A percentile compares a stretch with the other conserved stretches of the same genome.
Evolutionary conservation across 1,284 basidiomycete species (phyloP).

Genomic region (Cutaneotrichosporon daszewskae): DNA sequence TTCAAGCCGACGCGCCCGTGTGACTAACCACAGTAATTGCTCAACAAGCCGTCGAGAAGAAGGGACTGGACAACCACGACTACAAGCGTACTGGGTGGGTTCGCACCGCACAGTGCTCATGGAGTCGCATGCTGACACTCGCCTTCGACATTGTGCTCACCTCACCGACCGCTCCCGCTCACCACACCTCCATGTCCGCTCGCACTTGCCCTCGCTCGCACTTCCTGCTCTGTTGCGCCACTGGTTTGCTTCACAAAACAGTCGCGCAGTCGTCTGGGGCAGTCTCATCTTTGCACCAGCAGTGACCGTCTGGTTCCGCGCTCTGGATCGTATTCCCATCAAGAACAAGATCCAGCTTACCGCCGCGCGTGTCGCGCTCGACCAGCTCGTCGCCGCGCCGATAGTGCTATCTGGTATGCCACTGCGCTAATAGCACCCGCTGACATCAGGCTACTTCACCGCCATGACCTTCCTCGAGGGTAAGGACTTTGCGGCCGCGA

Average conservation of each 20-base stretch:
- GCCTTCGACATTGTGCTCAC: background rate
- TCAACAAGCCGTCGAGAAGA: conserved; percentile 52
- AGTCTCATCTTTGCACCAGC: conserved; percentile 47
- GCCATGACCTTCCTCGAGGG: conserved; percentile 49
- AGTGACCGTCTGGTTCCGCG: conserved; percentile 45
- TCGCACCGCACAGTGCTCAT: too few relatives aligned
- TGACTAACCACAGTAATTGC: conserved; percentile 40
- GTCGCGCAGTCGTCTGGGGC: conserved; percentile 47
- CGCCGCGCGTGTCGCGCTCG: conserved; percentile 40
- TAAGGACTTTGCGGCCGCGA: conserved; percentile 43
- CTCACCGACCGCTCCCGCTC: background rate
- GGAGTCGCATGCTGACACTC: too few relatives aligned
- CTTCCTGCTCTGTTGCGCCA: background rate
- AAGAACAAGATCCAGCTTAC: conserved; percentile 33
- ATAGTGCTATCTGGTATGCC: conserved; percentile 36
- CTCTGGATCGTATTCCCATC: conserved; percentile 40
- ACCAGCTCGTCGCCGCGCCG: conserved; percentile 50
- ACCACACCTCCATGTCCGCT: background rate
- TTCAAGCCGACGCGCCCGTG: background rate
- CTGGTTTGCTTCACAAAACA: conserved; percentile 9
- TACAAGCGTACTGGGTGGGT: conserved; percentile 46
- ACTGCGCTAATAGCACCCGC: background rate
- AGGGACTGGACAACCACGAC: conserved; percentile 44
- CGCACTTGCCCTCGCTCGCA: background rate
- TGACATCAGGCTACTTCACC: conserved; percentile 48